phyloP scores from a whole-genome alignment of 2,329 filamentous ascomycete genomes.

The Tricladium varicosporioides region DNA sequence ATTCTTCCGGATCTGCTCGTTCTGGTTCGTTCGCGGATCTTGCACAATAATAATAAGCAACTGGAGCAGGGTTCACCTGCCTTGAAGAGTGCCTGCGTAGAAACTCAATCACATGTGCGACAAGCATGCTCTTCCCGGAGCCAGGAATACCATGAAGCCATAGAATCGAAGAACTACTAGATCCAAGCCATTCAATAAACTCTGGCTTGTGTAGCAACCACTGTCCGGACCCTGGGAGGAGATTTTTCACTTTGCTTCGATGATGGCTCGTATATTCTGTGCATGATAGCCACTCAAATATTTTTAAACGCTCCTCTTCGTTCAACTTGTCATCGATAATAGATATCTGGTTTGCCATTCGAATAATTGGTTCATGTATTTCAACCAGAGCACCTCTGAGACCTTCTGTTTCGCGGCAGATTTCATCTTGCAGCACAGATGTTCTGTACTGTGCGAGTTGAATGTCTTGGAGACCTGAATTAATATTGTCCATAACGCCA shows the following conservation, averaged over 20 bases:
- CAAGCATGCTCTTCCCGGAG: constrained; percentile 35
- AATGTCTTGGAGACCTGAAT: too few relatives aligned
- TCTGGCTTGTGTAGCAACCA: constrained; percentile 25
- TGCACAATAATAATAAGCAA: constrained; percentile 33
- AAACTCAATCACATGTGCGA: constrained; percentile 15
- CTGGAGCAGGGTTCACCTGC: neutral
- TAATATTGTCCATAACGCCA: neutral
- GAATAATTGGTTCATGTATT: neutral
- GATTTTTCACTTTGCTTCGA: constrained; percentile 10
- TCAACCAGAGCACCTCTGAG: neutral
- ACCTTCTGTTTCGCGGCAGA: too few relatives aligned
- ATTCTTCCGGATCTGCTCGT: constrained; percentile 21
- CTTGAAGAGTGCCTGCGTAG: neutral
- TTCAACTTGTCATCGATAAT: neutral
- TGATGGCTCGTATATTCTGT: constrained; percentile 3
- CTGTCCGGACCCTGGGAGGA: constrained; percentile 22
- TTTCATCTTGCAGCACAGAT: too few relatives aligned
- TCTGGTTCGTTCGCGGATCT: constrained; percentile 25
- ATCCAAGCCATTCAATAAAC: constrained; percentile 31
- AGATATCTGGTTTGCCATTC: neutral
- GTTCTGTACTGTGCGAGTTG: too few relatives aligned
- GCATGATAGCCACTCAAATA: constrained; percentile 11
- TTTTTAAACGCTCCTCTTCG: constrained; percentile 1
- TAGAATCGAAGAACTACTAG: constrained; percentile 34
- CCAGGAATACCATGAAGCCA: constrained; percentile 37